Base-by-base conservation (phyloP, 1,139 yeast genomes). In the Saccharomycopsis crataegensis region DNA sequence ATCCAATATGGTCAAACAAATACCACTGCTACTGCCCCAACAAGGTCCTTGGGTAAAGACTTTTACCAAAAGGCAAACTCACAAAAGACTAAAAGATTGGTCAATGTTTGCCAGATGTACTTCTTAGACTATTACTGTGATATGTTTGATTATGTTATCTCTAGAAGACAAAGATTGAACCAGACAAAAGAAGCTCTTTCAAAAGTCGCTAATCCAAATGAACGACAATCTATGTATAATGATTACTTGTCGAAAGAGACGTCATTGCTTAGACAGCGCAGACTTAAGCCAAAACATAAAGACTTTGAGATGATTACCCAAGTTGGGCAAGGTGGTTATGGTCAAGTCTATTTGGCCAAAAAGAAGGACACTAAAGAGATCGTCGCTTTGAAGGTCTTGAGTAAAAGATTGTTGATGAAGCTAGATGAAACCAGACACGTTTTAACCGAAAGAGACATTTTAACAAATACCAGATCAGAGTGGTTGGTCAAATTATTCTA, bases 301-400 rank as follows among this genome's bases (percentile, higher is more conserved):
- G 99, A 94, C 68, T 94, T 94, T 67, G 94, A 90, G 67, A 88
- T 91, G 76, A 83, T 94, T 59, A 93, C 99, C 2, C 99, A 94
- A 72, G 97, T 94, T 40, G 99, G 99, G 32, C 99, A 94, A 73
- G 99, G 99, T 65, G 99, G 99, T 2, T 94, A 94, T 65, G 99
- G 99, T 31, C 96, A 90, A 71, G 99, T 94, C 16, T 94, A 88
- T 64, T 74, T 94, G 61, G 98, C 99, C 0, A 80, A 93, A 61
- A 94, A 94, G 73, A 84, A 84, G 62, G 99, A 94, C 65, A 90
- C 98, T 5, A 82, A 86, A 61, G 99, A 94, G 70, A 86, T 94
- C 49, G 93, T 97, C 70, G 99, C 99, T 1, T 76, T 94, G 63
- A 94, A 94, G 67, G 88, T 93, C 22, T 78, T 94, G 65, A 91